A percentile compares a stretch with the other conserved stretches of the same genome.
These are phyloP conservation scores for Grigorovia yakushimaensis DNA, from an alignment of 805 yeast species.

Conservation along the genomic window DNA sequence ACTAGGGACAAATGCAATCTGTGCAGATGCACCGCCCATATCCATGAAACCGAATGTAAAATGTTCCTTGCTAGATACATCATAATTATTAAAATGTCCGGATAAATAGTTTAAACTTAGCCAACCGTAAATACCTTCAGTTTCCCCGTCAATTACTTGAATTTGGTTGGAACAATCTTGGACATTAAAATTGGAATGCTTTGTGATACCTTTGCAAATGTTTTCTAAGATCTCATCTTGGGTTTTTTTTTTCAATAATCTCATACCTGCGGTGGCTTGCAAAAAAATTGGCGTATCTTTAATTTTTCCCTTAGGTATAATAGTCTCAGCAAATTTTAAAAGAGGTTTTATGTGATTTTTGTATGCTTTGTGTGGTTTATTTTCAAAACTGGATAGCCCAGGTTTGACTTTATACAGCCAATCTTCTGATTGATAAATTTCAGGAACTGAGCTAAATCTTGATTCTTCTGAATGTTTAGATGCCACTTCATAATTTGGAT, in stretches of 20 bases:
- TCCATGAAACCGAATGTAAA: slow-evolving; percentile 90
- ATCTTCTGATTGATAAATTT: slow-evolving; percentile 46
- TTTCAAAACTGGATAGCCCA: slow-evolving; percentile 67
- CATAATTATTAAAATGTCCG: slow-evolving; percentile 48
- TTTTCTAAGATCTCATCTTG: slow-evolving; percentile 45
- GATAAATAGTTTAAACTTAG: slow-evolving; percentile 76
- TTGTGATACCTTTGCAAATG: slow-evolving; percentile 49
- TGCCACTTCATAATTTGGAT: slow-evolving; percentile 25
- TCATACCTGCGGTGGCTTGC: slow-evolving; percentile 97
- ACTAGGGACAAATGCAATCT: slow-evolving; percentile 84
- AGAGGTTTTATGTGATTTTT: slow-evolving; percentile 55
- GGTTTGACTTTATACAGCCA: slow-evolving; percentile 75
- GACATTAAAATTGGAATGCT: slow-evolving; percentile 46
- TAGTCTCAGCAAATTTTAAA: slow-evolving; percentile 54
- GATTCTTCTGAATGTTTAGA: slow-evolving; percentile 19
- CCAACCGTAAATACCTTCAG: slow-evolving; percentile 97
- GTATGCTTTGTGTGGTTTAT: slow-evolving; percentile 52
- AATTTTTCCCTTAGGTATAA: slow-evolving; percentile 56
- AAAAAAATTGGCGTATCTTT: slow-evolving; percentile 73
- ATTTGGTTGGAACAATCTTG: slow-evolving; percentile 59
- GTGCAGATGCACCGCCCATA: slow-evolving; percentile 99
- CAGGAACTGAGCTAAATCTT: slow-evolving; percentile 51
- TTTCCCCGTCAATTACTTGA: slow-evolving; percentile 84
- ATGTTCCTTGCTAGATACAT: slow-evolving; percentile 29
- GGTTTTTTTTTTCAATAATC: slow-evolving; percentile 51